Percentiles rank a stretch among this genome's conserved stretches.
These are phyloP conservation scores for Kwoniella heveanensis DNA, from an alignment of 768 basidiomycete species.

Conservation along the genomic window DNA sequence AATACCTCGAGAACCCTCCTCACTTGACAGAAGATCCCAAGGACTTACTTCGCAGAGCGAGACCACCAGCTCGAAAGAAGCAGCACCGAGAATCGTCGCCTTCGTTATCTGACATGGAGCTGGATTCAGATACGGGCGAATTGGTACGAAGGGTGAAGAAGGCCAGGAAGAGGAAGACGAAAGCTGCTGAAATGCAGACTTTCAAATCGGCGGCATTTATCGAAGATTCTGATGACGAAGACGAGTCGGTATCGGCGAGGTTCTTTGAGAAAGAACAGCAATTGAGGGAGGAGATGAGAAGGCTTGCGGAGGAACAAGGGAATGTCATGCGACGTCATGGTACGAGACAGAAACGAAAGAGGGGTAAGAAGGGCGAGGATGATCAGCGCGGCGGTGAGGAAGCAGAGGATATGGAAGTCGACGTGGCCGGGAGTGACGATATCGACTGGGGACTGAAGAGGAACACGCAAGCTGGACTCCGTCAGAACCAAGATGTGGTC, in stretches of 20 bases:
- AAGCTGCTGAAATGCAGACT: conserved; percentile 68
- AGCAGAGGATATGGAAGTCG: not conserved
- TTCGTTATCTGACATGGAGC: conserved; percentile 13
- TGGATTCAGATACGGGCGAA: conserved; percentile 26
- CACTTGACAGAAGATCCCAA: conserved; percentile 69
- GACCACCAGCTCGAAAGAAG: conserved; percentile 55
- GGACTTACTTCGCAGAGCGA: conserved; percentile 70
- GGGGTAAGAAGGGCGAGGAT: conserved; percentile 16
- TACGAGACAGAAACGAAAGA: conserved; percentile 24
- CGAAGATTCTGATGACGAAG: conserved; percentile 86
- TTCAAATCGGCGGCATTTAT: conserved; percentile 92
- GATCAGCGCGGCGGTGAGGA: not conserved
- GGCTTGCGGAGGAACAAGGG: conserved; percentile 34
- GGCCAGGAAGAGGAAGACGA: conserved; percentile 53
- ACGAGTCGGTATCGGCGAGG: conserved; percentile 59
- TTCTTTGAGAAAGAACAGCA: conserved; percentile 73
- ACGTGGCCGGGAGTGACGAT: not conserved
- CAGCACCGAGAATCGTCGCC: not conserved
- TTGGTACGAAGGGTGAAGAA: conserved; percentile 37
- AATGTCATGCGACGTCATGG: conserved; percentile 28
- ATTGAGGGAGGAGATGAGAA: conserved; percentile 41
- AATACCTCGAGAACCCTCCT: conserved; percentile 79
- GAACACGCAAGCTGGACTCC: not conserved
- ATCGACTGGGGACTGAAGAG: not conserved
- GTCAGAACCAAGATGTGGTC: not conserved